These are phyloP conservation scores for Trypanosoma caninum DNA, from an alignment of 208 protist genomes.

Conservation along the genomic window DNA sequence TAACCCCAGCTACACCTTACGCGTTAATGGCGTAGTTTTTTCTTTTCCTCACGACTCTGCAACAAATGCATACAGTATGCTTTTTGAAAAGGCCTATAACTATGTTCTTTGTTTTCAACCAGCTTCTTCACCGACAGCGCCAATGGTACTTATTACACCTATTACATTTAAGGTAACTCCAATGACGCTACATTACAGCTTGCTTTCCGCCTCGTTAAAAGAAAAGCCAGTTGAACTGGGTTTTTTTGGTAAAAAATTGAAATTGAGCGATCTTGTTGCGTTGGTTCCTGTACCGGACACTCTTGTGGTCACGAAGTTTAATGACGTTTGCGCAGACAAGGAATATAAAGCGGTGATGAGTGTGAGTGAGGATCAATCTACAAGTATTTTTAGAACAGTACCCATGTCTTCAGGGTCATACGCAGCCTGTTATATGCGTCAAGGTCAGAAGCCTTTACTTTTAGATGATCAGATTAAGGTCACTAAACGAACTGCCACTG, in stretches of 20 bases:
- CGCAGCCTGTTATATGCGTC: slow-evolving; percentile 59
- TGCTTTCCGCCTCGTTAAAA: slow-evolving; percentile 40
- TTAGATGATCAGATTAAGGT: slow-evolving; percentile 36
- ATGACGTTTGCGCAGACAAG: slow-evolving; percentile 32
- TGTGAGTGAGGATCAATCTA: slow-evolving; percentile 34
- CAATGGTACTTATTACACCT: slow-evolving; percentile 35
- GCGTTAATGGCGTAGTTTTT: slow-evolving; percentile 27
- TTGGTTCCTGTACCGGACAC: slow-evolving; percentile 36
- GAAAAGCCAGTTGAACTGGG: slow-evolving; percentile 40
- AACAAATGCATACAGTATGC: slow-evolving; percentile 32
- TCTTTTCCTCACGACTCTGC: slow-evolving; percentile 16
- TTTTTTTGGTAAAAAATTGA: slow-evolving; percentile 54
- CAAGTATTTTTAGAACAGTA: slow-evolving; percentile 45
- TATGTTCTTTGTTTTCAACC: slow-evolving; percentile 85
- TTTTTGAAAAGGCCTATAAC: slow-evolving; percentile 35
- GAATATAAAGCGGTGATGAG: slow-evolving; percentile 37
- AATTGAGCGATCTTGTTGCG: slow-evolving; percentile 43
- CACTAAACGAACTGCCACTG: slow-evolving; percentile 31
- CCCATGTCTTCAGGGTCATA: slow-evolving; percentile 43
- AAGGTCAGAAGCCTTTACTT: slow-evolving; percentile 19
- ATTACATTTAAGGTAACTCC: slow-evolving; percentile 57
- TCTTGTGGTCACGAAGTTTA: slow-evolving; percentile 13
- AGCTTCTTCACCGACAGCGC: slow-evolving; percentile 21
- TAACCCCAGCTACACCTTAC: slow-evolving; percentile 49
- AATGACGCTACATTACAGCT: slow-evolving; percentile 36